phyloP scores from a whole-genome alignment of 495 filamentous ascomycete species.

The Ramalina peruviana region DNA sequence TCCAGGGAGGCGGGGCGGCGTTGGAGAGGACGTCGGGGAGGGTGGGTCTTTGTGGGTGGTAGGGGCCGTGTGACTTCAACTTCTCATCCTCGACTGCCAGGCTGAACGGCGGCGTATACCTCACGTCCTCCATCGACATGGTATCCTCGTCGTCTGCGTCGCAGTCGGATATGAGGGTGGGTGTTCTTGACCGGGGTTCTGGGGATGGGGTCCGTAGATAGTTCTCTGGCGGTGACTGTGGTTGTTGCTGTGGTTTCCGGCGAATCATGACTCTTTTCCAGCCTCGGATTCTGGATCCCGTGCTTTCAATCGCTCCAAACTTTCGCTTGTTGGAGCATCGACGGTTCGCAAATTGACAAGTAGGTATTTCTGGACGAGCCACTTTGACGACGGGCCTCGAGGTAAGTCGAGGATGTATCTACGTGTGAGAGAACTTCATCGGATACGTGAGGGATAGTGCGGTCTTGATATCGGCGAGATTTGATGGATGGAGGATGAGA shows the following conservation, averaged over 20 bases:
- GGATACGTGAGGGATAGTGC: no score
- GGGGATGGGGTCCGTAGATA: conserved; percentile 18
- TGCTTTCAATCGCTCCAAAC: conserved; percentile 11
- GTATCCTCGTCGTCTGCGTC: conserved; percentile 44
- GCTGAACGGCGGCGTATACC: conserved; percentile 44
- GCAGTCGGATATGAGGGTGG: conserved; percentile 30
- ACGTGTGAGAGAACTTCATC: no score
- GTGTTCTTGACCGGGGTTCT: conserved; percentile 12
- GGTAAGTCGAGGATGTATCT: conserved; percentile 1
- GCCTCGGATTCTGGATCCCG: conserved; percentile 7
- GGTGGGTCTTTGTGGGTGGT: conserved; percentile 63
- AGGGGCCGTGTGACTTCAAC: conserved; percentile 36
- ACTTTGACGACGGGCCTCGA: conserved; percentile 15
- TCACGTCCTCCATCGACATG: conserved; percentile 32
- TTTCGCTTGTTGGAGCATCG: conserved; percentile 11
- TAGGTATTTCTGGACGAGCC: conserved; percentile 11
- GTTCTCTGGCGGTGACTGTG: conserved; percentile 11
- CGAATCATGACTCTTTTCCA: conserved; percentile 22
- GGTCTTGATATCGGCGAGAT: no score
- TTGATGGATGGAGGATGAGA: no score
- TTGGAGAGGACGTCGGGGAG: conserved; percentile 81
- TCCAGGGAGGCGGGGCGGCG: conserved; percentile 78
- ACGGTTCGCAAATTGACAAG: conserved; percentile 5
- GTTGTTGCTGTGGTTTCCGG: conserved; percentile 13
- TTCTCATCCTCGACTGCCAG: conserved; percentile 31